These are phyloP conservation scores for Vigna trinervia DNA, from an alignment of 306 rosid genomes.

Conservation along the genomic window DNA sequence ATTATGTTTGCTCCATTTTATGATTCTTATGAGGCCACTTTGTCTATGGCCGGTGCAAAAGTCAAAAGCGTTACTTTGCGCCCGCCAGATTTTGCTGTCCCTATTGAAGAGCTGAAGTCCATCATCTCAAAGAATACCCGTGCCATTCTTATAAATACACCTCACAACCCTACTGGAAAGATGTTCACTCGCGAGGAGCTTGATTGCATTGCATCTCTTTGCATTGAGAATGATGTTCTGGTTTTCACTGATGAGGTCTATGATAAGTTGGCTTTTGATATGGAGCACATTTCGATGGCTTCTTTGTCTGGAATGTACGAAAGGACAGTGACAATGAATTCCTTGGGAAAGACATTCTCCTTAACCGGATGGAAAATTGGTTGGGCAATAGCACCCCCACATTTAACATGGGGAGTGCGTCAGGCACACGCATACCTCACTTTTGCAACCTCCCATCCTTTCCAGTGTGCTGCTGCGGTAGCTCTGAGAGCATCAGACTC, in stretches of 20 bases:
- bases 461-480: constrained; percentile 89
- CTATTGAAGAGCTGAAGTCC: constrained; percentile 70
- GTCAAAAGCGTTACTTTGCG: constrained; percentile 62
- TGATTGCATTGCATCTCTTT: constrained; percentile 54
- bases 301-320: constrained; percentile 93
- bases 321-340: constrained; percentile 85
- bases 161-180: constrained; percentile 93
- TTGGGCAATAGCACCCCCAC: constrained; percentile 91
- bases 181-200: constrained; percentile 82
- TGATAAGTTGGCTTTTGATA: constrained; percentile 85
- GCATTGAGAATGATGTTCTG: constrained; percentile 77
- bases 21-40: constrained; percentile 75
- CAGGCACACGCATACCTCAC: constrained; percentile 79
- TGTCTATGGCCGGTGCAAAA: constrained; percentile 91
- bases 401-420: constrained; percentile 83
- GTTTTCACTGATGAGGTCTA: constrained; percentile 87
- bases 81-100: constrained; percentile 76
- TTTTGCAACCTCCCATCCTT: constrained; percentile 79
- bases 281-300: constrained; percentile 85
- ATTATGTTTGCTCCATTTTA: constrained; percentile 82
- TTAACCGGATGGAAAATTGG: constrained; percentile 94
- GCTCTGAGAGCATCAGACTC: constrained; percentile 95
- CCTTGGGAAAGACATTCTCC: constrained; percentile 89
- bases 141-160: constrained; percentile 73
- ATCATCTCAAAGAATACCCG: constrained; percentile 71